A percentile compares a stretch with the other conserved stretches of the same genome.
phyloP scores from a whole-genome alignment of 1,284 basidiomycete genomes.

The Sanghuangporus weigelae region DNA sequence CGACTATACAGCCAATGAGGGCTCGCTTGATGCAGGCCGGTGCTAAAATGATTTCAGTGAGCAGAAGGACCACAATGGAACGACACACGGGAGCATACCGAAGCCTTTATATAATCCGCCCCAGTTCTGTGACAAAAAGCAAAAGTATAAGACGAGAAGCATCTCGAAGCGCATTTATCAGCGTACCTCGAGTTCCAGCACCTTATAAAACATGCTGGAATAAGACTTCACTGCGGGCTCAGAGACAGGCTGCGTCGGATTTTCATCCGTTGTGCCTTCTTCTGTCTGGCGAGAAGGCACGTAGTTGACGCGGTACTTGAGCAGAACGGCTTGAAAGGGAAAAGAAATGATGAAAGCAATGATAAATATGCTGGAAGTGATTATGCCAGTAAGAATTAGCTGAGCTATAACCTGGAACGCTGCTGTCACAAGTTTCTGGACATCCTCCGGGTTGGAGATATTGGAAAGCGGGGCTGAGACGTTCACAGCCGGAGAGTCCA shows the following conservation, averaged over 20 bases:
- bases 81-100: slow-evolving; percentile 14
- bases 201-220: slow-evolving; percentile 71
- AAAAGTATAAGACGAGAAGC: not conserved
- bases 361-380: not conserved
- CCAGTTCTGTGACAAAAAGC: slow-evolving; percentile 49
- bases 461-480: not conserved
- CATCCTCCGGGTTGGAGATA: not conserved
- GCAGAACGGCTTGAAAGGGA: slow-evolving; percentile 62
- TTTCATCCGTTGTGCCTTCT: slow-evolving; percentile 54
- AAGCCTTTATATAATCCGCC: slow-evolving; percentile 79
- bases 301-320: slow-evolving; percentile 74
- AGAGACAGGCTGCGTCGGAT: slow-evolving; percentile 67
- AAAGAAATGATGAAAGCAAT: slow-evolving; percentile 42
- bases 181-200: slow-evolving; percentile 69
- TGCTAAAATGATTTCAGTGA: slow-evolving; percentile 41
- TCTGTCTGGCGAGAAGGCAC: slow-evolving; percentile 81
- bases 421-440: not conserved
- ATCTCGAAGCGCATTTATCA: not conserved
- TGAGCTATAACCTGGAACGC: not conserved
- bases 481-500: not conserved
- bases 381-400: not conserved
- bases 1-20: slow-evolving; percentile 48
- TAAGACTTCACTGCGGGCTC: slow-evolving; percentile 62
- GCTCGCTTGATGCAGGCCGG: slow-evolving; percentile 62
- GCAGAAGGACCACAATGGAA: not conserved